These are phyloP conservation scores for Lactifluus piperatus DNA, from an alignment of 768 basidiomycete genomes.

Conservation along the genomic window DNA sequence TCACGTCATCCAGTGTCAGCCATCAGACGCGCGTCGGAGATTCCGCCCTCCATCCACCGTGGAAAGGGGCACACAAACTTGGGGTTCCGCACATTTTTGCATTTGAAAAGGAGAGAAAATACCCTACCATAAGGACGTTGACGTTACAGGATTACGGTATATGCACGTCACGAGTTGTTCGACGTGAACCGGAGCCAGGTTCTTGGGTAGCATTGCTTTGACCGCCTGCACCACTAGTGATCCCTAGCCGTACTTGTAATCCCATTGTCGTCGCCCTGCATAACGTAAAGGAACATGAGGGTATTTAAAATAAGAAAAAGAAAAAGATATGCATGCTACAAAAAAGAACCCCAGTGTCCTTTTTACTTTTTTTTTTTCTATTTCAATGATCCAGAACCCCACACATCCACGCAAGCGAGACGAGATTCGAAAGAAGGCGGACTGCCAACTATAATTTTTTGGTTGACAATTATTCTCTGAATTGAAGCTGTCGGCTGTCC, in stretches of 20 bases:
- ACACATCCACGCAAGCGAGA: neutral
- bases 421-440: conserved; percentile 1
- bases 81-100: too few relatives aligned
- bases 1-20: conserved; percentile 5
- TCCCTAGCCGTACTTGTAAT: neutral
- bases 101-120: neutral
- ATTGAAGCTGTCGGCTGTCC: conserved; percentile 10
- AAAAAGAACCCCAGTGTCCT: neutral
- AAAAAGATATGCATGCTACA: neutral
- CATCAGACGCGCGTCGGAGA: neutral
- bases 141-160: neutral
- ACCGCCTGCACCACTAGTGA: neutral
- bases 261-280: neutral
- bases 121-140: neutral
- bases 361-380: conserved; percentile 3
- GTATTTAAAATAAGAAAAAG: neutral
- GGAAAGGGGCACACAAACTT: neutral
- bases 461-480: neutral
- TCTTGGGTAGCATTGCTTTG: neutral
- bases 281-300: conserved; percentile 2
- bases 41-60: neutral
- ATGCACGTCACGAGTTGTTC: neutral
- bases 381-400: neutral
- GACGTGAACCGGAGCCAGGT: conserved; percentile 2
- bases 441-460: neutral